Evolutionary conservation across 352 stramenopile species (phyloP).

Genomic region (Pythium graminicola): DNA sequence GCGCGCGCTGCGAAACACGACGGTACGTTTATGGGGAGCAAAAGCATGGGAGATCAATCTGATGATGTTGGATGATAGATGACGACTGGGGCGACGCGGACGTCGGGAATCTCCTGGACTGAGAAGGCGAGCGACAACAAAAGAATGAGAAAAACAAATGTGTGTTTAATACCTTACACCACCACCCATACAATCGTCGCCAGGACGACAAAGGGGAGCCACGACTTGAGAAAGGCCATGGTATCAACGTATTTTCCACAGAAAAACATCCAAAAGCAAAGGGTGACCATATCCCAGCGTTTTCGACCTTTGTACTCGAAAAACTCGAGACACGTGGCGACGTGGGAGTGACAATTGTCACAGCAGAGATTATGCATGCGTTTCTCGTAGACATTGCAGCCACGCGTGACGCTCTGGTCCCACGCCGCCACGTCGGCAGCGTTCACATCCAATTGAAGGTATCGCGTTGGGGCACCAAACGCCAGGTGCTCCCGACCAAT

Average conservation of each 20-base stretch:
- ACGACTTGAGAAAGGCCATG: slow-evolving; percentile 33
- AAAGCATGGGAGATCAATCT: not conserved
- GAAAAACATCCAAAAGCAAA: slow-evolving; percentile 81
- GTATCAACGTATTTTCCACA: slow-evolving; percentile 48
- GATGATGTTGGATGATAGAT: slow-evolving; percentile 4
- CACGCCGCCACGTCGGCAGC: slow-evolving; percentile 59
- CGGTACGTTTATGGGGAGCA: slow-evolving; percentile 26
- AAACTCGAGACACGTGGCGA: slow-evolving; percentile 76
- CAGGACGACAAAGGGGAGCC: slow-evolving; percentile 28
- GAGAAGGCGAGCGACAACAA: slow-evolving; percentile 3
- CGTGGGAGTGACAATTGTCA: slow-evolving; percentile 97
- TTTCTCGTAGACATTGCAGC: slow-evolving; percentile 89
- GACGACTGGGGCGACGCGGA: slow-evolving; percentile 80
- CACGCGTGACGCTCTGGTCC: slow-evolving; percentile 86
- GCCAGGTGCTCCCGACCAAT: slow-evolving; percentile 86
- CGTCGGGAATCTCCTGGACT: slow-evolving; percentile 72
- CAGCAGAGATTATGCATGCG: slow-evolving; percentile 96
- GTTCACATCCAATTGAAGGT: slow-evolving; percentile 70
- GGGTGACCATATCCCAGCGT: slow-evolving; percentile 74
- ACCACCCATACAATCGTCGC: slow-evolving; percentile 21
- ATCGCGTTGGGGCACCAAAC: slow-evolving; percentile 85
- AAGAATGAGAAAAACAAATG: not conserved
- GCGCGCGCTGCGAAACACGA: slow-evolving; percentile 40
- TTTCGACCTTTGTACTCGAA: slow-evolving; percentile 45
- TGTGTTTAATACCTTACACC: not conserved